Conservation (phyloP, 306 rosid species). For the Ormosia emarginata region DNA sequence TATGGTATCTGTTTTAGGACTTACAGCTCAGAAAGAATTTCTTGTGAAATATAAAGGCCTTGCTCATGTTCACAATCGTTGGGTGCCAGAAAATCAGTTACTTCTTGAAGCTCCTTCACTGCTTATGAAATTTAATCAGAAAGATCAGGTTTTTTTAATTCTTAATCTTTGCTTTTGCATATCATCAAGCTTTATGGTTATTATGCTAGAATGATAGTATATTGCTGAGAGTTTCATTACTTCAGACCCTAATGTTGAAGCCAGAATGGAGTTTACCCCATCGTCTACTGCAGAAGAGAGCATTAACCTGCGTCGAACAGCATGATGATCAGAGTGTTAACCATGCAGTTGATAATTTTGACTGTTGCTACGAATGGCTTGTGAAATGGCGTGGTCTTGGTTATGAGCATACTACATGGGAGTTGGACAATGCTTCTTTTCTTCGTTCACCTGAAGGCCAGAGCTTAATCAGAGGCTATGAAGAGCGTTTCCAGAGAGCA, state of each 20-base stretch:
- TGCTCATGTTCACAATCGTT: conserved; percentile 61
- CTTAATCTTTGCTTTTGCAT: background rate
- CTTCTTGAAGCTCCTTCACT: conserved; percentile 54
- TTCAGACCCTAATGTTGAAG: conserved; percentile 44
- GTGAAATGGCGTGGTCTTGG: conserved; percentile 73
- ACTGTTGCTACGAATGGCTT: conserved; percentile 56
- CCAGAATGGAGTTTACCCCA: conserved; percentile 63
- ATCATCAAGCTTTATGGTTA: background rate
- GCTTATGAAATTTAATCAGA: conserved; percentile 40
- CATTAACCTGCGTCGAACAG: conserved; percentile 27
- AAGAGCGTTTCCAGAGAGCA: conserved; percentile 41
- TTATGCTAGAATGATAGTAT: conserved; percentile 1
- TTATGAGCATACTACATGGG: conserved; percentile 69
- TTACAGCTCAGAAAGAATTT: conserved; percentile 41
- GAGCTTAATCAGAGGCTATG: conserved; percentile 48
- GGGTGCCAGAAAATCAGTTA: conserved; percentile 54
- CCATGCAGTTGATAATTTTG: conserved; percentile 29
- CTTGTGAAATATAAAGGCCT: conserved; percentile 66
- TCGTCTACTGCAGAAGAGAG: conserved; percentile 59
- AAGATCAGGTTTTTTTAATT: conserved; percentile 45
- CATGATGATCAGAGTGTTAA: conserved; percentile 22
- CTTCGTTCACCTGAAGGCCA: conserved; percentile 44
- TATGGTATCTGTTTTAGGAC: conserved; percentile 33
- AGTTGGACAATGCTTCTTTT: conserved; percentile 53
- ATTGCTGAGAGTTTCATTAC: conserved; percentile 2